Base-by-base conservation (phyloP, 371 early-diverging fungal genomes). In the Entomophthora muscae region DNA sequence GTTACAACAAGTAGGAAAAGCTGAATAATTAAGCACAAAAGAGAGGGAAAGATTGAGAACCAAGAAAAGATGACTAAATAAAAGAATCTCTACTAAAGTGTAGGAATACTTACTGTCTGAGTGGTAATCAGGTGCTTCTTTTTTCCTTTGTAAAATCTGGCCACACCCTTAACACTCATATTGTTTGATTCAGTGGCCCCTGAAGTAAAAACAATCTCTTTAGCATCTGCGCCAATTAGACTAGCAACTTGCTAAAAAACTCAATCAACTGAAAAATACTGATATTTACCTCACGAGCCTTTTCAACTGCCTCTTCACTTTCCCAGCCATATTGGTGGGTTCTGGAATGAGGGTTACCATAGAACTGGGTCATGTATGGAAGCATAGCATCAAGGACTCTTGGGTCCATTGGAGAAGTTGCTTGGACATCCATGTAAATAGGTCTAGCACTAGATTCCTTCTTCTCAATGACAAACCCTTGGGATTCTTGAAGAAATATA, bases 151-250 rank as follows among this genome's bases (percentile, higher is more conserved):
- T 96, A 91, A 75, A 98, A 99, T 51, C 91, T 79, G 3, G 95
- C 91, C 52, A 99, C 90, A 64, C 99, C 99, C 75, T 98, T 98
- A 69, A 98, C 78, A 66, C 91, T 87, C 28, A 94, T 73, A 72
- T 99, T 99, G 82, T 95, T 95, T 55, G 93, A 86, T 75, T 99
- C 99, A n/a, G 99, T 99, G 17, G 99, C 99, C 23, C 99, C 99
- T 28, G 91, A 90, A 24, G 99, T 99, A 68, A 98, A 99, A 54
- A 99, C 79, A 57, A 99, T 90, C 76, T 99, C 99, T 74, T 96
- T 97, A 28, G 96, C 83, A 75, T 98, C 93, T 22, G 96, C 95
- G 57, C 89, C 88, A 67, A 99, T 91, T 64, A 99, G 73, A 54
- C 75, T 71, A 0, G 98, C 98, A 22, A 99, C 82, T 66, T 98